Conservation (phyloP, 257 asterid species). For the Scutellaria baicalensis region DNA sequence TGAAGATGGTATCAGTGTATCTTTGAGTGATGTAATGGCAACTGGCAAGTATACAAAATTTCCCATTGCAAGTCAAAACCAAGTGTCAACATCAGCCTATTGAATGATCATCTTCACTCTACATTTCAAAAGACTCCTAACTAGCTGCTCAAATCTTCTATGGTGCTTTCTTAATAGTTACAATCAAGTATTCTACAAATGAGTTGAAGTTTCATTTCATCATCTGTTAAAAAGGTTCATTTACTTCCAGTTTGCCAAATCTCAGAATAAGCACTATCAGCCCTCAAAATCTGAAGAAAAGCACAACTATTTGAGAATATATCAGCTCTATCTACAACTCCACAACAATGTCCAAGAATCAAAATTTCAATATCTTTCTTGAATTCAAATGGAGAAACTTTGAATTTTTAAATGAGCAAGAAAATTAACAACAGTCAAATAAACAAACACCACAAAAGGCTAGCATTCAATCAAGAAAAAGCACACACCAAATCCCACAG, state of each 20-base stretch:
- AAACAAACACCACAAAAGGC: neutral
- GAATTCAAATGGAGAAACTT: neutral
- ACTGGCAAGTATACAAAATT: neutral
- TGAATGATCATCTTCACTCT: neutral
- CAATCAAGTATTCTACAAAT: neutral
- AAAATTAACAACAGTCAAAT: neutral
- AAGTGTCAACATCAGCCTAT: neutral
- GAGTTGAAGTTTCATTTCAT: neutral
- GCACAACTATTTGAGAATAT: neutral
- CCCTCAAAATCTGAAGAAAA: neutral
- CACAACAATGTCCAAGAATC: neutral
- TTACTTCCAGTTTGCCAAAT: neutral
- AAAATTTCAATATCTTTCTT: neutral
- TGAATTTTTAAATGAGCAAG: neutral
- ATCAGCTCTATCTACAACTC: neutral
- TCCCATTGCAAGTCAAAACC: too few species aligned
- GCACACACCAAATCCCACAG: neutral
- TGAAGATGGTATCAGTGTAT: neutral
- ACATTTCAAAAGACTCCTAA: neutral
- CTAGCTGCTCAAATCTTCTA: neutral
- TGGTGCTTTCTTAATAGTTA: neutral
- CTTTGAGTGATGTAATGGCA: neutral
- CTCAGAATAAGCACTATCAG: neutral
- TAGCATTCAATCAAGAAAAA: slow-evolving; percentile 10
- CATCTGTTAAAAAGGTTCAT: neutral